These are phyloP conservation scores for Citrus cavaleriei DNA, from an alignment of 345 rosid species.

Conservation along the genomic window DNA sequence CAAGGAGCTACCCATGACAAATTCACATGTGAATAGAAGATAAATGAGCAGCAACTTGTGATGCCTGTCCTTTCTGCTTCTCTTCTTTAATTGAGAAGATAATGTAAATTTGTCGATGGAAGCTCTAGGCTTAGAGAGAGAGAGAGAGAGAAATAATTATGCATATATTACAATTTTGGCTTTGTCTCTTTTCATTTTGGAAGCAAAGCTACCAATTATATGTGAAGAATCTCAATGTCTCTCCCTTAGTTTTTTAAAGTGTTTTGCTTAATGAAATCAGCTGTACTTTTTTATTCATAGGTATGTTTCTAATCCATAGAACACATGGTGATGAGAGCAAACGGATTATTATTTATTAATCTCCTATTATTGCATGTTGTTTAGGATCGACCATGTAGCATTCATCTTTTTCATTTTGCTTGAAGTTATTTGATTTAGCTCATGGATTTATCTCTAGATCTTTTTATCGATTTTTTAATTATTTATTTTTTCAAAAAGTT, in stretches of 20 bases:
- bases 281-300: neutral
- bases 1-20: constrained; percentile 16
- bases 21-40: constrained; percentile 30
- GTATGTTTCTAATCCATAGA: neutral
- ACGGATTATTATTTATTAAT: neutral
- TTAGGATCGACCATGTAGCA: no score
- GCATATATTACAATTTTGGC: constrained; percentile 8
- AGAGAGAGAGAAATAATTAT: constrained; percentile 5
- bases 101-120: constrained; percentile 30
- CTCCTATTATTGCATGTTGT: no score
- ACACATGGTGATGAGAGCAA: neutral
- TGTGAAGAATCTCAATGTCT: constrained; percentile 22
- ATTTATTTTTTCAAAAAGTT: no score
- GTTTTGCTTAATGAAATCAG: constrained; percentile 16
- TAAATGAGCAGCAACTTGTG: constrained; percentile 26
- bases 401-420: no score
- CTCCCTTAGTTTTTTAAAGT: constrained; percentile 30
- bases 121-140: constrained; percentile 7
- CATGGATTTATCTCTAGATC: no score
- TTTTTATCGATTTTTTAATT: no score
- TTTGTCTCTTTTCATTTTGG: constrained; percentile 22
- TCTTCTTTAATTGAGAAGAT: constrained; percentile 17
- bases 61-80: constrained; percentile 29
- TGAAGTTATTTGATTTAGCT: no score
- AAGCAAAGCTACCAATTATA: constrained; percentile 14